Base-by-base conservation (phyloP, 345 rosid species). In the Nephelium lappaceum region DNA sequence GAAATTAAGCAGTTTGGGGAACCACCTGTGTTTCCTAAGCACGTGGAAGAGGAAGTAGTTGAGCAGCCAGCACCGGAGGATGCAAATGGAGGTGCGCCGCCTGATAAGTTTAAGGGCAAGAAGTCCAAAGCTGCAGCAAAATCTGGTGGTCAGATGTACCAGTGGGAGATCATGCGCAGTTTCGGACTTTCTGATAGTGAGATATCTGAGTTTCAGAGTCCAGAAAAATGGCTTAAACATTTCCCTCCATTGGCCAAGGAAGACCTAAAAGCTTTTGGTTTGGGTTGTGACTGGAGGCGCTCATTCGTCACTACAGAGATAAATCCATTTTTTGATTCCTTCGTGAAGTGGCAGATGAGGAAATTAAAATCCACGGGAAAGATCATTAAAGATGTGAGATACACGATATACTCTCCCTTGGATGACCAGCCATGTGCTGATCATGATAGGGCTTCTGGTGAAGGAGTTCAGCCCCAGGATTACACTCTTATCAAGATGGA, bases 121-220 rank as follows among this genome's bases (percentile, higher is more conserved):
- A 95, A 95, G 80, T 93, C 99, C 0, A 95, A 95, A 81, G 97
- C 89, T 12, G 93, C 90, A 15, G 87, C 98, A n/a, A 95, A 95
- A 83, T 74, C 98, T 3, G 89, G 93, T 71, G 96, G 91, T 12
- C 96, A 93, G 85, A 74, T 88, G 83, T 86, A 74, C 71, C 99
- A 95, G 77, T 95, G 97, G 99, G 96, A 95, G 84, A 95, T 95
- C 75, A 95, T 95, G 99, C 92, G 93, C 25, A 95, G 95, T 85
- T 86, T 93, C 71, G 99, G 95, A 73, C 90, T 93, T 8, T 68
- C 88, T 1, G 99, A 93, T 42, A 70, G 79, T 67, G 95, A 95
- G 81, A 95, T 95, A 15, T 79, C 90, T 0, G 83, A 81, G 80
- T 93, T 93, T 75, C 93, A 90, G 77, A 89, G 92, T 77, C 98